phyloP scores from a whole-genome alignment of 768 basidiomycete genomes.

The Pleurotus djamor region DNA sequence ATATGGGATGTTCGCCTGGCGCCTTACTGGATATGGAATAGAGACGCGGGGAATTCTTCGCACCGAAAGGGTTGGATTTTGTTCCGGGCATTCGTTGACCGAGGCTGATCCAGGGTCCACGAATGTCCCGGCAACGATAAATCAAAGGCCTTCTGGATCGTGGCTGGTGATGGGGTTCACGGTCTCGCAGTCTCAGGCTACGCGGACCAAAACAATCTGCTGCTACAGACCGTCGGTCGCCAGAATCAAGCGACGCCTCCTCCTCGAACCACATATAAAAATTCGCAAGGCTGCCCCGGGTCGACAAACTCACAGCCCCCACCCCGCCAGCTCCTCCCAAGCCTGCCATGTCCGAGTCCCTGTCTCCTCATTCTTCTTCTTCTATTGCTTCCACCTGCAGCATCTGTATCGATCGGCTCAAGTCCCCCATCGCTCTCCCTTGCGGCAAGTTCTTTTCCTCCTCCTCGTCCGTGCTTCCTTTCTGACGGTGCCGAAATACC shows the following conservation, averaged over 20 bases:
- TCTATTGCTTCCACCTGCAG: conserved; percentile 38
- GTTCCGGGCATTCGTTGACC: background rate
- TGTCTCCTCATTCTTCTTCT: background rate
- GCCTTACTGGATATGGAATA: background rate
- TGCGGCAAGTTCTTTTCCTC: conserved; percentile 38
- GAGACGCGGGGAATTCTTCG: background rate
- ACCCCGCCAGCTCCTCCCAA: too few species aligned
- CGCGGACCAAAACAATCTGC: too few species aligned
- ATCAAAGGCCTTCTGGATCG: background rate
- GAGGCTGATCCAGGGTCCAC: background rate
- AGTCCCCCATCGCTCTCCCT: conserved; percentile 56
- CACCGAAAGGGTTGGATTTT: background rate
- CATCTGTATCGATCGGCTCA: conserved; percentile 57
- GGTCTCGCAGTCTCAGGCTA: too few species aligned
- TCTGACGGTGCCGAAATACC: background rate
- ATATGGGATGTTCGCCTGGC: background rate
- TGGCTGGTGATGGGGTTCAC: too few species aligned
- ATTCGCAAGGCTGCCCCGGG: too few species aligned
- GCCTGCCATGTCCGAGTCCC: background rate
- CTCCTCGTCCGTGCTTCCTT: background rate
- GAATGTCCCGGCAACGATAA: background rate
- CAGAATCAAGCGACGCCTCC: conserved; percentile 2
- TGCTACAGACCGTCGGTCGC: background rate
- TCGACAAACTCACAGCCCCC: too few species aligned
- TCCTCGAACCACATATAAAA: background rate